Evolutionary conservation across 1,139 yeast species (phyloP).

Genomic region (Magnusiomyces tetraspermus): DNA sequence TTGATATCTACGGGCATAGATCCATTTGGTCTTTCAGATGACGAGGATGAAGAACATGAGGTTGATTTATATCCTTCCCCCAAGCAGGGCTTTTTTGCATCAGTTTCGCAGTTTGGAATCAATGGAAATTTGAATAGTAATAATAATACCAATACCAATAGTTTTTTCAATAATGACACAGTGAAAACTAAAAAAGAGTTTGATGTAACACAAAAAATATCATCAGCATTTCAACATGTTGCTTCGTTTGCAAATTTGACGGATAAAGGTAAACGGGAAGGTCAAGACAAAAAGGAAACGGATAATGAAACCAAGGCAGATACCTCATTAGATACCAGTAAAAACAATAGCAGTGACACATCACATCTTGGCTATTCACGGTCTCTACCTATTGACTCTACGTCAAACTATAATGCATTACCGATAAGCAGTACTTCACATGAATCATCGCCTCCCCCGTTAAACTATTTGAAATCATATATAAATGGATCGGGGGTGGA

Average conservation of each 20-base stretch:
- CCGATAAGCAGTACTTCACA: too few species aligned
- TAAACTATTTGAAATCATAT: too few species aligned
- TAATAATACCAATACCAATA: background rate
- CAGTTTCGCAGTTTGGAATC: background rate
- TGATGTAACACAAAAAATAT: background rate
- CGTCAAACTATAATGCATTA: too few species aligned
- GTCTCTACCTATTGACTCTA: too few species aligned
- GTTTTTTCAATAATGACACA: background rate
- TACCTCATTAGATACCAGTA: background rate
- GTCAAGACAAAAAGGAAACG: background rate
- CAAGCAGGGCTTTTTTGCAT: background rate
- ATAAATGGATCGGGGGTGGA: too few species aligned
- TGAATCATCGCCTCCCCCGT: too few species aligned
- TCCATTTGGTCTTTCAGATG: constrained; percentile 32
- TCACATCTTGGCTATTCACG: too few species aligned
- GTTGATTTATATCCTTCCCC: constrained; percentile 19
- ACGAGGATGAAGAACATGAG: constrained; percentile 26
- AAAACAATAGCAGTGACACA: too few species aligned
- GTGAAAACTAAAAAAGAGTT: background rate
- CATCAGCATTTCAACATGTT: background rate
- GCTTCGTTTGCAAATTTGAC: background rate
- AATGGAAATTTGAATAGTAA: too few species aligned
- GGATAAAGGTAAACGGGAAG: background rate
- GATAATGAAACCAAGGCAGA: background rate
- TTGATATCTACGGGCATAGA: constrained; percentile 39